Evolutionary conservation across 2,329 filamentous ascomycete genomes (phyloP).

Genomic region (Ophiostoma himal-ulmi): DNA sequence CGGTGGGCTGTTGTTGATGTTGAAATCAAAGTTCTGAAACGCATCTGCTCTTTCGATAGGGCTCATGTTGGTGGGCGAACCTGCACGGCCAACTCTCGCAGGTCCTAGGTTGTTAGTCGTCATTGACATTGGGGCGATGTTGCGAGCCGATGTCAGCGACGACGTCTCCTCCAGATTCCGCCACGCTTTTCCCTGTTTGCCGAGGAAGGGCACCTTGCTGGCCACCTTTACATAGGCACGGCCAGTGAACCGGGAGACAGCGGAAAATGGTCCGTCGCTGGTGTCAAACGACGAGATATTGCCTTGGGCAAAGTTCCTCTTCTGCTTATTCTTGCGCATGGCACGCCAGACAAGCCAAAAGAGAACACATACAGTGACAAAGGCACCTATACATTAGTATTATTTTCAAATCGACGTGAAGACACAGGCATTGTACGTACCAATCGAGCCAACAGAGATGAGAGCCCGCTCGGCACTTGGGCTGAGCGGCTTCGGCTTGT

Average conservation of each 20-base stretch:
- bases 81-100: neutral
- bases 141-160: conserved; percentile 8
- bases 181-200: conserved; percentile 28
- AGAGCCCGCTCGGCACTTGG: conserved; percentile 31
- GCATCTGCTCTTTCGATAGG: neutral
- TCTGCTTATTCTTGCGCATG: conserved; percentile 33
- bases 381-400: conserved; percentile 34
- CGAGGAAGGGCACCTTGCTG: conserved; percentile 36
- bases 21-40: conserved; percentile 12
- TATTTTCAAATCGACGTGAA: neutral
- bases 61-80: neutral
- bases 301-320: conserved; percentile 19
- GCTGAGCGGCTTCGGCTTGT: conserved; percentile 21
- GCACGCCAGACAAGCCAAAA: conserved; percentile 42
- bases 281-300: conserved; percentile 7
- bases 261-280: conserved; percentile 16
- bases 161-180: conserved; percentile 31
- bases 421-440: conserved; percentile 26
- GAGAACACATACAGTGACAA: conserved; percentile 42
- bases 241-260: conserved; percentile 14
- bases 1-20: neutral
- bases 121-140: conserved; percentile 9
- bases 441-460: conserved; percentile 35
- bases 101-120: conserved; percentile 10
- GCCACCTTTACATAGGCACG: conserved; percentile 26